phyloP scores from a whole-genome alignment of 2,329 filamentous ascomycete genomes.

The Pleomassaria siparia region DNA sequence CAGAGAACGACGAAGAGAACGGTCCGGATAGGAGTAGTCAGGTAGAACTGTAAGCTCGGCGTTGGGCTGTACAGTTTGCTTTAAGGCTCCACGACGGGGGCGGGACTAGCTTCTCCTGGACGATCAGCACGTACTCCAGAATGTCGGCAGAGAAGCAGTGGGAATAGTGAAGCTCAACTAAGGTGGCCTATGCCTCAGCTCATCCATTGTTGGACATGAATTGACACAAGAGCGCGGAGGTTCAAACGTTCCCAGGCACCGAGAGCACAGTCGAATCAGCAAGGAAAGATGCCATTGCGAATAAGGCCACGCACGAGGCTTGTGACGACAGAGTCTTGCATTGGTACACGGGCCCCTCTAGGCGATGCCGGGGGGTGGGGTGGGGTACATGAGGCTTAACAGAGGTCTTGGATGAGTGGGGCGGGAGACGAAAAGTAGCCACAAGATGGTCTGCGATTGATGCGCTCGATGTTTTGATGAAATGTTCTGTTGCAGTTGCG shows the following conservation, averaged over 20 bases:
- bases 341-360: constrained; percentile 13
- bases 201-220: constrained; percentile 23
- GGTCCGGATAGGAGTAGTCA: constrained; percentile 7
- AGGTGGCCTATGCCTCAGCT: constrained; percentile 29
- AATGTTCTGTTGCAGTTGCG: constrained; percentile 30
- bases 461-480: constrained; percentile 22
- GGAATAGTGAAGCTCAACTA: constrained; percentile 22
- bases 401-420: constrained; percentile 27
- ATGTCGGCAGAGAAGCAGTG: constrained; percentile 21
- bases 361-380: constrained; percentile 13
- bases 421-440: constrained; percentile 17
- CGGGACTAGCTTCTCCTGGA: constrained; percentile 29
- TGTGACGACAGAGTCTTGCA: constrained; percentile 18
- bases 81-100: constrained; percentile 25
- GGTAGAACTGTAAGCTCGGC: constrained; percentile 29
- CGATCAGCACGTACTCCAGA: constrained; percentile 31
- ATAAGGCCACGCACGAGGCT: constrained; percentile 30
- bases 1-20: constrained; percentile 35
- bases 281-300: constrained; percentile 22
- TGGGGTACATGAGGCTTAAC: constrained; percentile 37
- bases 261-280: constrained; percentile 19
- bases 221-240: constrained; percentile 34
- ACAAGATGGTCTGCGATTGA: constrained; percentile 19
- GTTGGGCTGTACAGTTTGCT: constrained; percentile 29
- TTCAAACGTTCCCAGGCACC: constrained; percentile 35